These are phyloP conservation scores for Claviceps digitariae DNA, from an alignment of 2,329 filamentous ascomycete genomes.

Conservation along the genomic window DNA sequence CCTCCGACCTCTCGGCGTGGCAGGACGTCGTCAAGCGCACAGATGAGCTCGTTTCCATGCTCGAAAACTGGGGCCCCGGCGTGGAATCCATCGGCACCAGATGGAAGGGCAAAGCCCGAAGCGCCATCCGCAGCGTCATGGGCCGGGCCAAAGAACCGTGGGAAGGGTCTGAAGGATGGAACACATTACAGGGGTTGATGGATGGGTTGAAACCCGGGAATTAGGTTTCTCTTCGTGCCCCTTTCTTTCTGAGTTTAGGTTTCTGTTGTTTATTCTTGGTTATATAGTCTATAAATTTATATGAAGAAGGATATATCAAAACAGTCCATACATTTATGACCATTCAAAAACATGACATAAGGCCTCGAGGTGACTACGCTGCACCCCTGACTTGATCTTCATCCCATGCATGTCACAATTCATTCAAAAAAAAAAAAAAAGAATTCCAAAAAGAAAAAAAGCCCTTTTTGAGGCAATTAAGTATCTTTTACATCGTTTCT, in stretches of 20 bases:
- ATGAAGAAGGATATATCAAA: too few relatives aligned
- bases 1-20: slow-evolving; percentile 51
- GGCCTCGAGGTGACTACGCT: too few relatives aligned
- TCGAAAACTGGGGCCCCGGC: slow-evolving; percentile 62
- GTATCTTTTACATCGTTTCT: too few relatives aligned
- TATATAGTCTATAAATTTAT: too few relatives aligned
- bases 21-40: slow-evolving; percentile 62
- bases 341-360: too few relatives aligned
- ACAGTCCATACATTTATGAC: too few relatives aligned
- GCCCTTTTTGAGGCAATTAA: too few relatives aligned
- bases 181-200: slow-evolving; percentile 41
- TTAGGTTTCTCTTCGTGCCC: background rate
- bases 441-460: too few relatives aligned
- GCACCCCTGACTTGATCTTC: too few relatives aligned
- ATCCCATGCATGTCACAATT: too few relatives aligned
- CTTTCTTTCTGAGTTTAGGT: background rate
- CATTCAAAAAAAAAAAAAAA: too few relatives aligned
- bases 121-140: slow-evolving; percentile 70
- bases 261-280: background rate
- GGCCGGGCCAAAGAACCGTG: slow-evolving; percentile 69
- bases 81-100: slow-evolving; percentile 57
- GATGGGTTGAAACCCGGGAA: slow-evolving; percentile 34
- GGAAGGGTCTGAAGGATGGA: slow-evolving; percentile 65
- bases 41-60: slow-evolving; percentile 65
- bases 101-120: slow-evolving; percentile 84